These are phyloP conservation scores for Tillandsia fasciculata DNA, from an alignment of 176 grass and related monocot genomes.

Conservation along the genomic window DNA sequence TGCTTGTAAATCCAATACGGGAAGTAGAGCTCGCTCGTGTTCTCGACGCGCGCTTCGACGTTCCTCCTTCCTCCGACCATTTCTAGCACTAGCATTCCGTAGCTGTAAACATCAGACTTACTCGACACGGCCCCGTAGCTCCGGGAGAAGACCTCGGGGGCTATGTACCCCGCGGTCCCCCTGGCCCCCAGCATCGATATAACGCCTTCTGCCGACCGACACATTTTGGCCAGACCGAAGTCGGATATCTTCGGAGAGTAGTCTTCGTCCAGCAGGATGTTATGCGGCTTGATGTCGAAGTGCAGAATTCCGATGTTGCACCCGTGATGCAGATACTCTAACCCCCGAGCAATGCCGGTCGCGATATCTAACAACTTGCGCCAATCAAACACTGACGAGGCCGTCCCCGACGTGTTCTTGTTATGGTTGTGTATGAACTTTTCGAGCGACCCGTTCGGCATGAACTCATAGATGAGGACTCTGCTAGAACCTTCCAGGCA, in stretches of 20 bases:
- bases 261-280: not conserved
- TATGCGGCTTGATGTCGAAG: slow-evolving; percentile 3
- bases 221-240: not conserved
- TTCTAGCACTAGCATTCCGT: slow-evolving; percentile 2
- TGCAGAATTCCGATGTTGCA: not conserved
- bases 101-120: slow-evolving; percentile 3
- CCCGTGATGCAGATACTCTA: not conserved
- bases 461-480: not conserved
- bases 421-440: not conserved
- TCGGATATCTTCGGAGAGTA: not conserved
- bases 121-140: not conserved
- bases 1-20: not conserved
- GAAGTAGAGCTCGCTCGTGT: not conserved
- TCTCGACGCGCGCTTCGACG: not conserved
- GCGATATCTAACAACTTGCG: not conserved
- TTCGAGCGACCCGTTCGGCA: not conserved
- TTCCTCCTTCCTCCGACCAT: slow-evolving; percentile 1
- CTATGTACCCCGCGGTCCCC: not conserved
- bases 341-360: not conserved
- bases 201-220: not conserved
- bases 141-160: not conserved
- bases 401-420: not conserved
- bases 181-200: not conserved
- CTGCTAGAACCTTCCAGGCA: slow-evolving; percentile 38
- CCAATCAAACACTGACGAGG: not conserved